Base-by-base conservation (phyloP, 1,284 basidiomycete species). In the Trichosporon sp. region DNA sequence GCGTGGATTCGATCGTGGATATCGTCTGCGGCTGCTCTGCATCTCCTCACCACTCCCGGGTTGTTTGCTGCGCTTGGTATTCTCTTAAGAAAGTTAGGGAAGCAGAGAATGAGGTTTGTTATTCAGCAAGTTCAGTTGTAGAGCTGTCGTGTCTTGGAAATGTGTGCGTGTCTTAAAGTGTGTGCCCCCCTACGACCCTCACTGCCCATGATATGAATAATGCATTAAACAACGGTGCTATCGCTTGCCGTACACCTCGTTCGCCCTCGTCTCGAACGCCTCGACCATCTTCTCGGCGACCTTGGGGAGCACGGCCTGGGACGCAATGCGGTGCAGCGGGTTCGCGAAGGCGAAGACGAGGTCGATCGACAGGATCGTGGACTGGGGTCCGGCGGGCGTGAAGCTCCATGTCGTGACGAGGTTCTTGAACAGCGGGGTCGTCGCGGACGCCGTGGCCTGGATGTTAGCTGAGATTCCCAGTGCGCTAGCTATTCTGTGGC, bases 261-360 rank as follows among this genome's bases (percentile, higher is more conserved):
- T 66, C 81, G 93, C 96, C 40, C 95, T 87, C 76, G 91, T 86
- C 83, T 97, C 93, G 78, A 99, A 99, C 3, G 95, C 95, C 72
- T 91, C 86, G 31, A 98, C 91, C 93, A 97, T 98, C 84, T 91
- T 87, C 73, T 89, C 89, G 7, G 92, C 93, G 8, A 97, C 91
- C 79, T 91, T 90, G 26, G 91, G 91, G 79, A 98, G 93, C 78
- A 97, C 93, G 11, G 90, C 86, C 31, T 90, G 88, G 4, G 92
- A 92, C 19, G 95, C 88, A 0, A 90, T 88, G 0, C 92, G 91
- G 80, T 98, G 91, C 46, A 96, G 77, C 0, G 94, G 94, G 80
- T 91, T 96, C 59, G 91, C 87, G 79, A 98, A 98, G 31, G 91
- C 90, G 81, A 93, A 99, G 1, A 88, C 87, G 38, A 99, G 86